Percentiles rank a stretch among this genome's conserved stretches.
Evolutionary conservation across 2,329 filamentous ascomycete genomes (phyloP).

Genomic region (Verticillium dahliae): DNA sequence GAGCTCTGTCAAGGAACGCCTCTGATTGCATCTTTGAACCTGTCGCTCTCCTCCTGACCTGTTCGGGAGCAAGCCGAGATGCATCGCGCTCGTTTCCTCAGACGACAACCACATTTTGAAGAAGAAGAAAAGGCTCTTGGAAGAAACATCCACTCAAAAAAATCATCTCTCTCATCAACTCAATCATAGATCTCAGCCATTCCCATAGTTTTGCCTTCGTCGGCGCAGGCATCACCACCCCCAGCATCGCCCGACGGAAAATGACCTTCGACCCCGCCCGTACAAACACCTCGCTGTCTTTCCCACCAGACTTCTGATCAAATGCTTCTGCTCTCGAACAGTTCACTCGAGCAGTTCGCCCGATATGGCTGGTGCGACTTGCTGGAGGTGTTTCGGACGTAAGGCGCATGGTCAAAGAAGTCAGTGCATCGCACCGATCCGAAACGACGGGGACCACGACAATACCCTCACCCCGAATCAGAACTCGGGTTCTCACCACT

Average conservation of each 20-base stretch:
- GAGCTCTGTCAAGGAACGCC: too few species aligned
- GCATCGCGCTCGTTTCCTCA: too few species aligned
- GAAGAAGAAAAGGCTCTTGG: too few species aligned
- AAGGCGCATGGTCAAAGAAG: neutral
- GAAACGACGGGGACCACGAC: neutral
- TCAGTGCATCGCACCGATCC: neutral
- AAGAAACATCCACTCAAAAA: too few species aligned
- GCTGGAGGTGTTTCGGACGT: neutral
- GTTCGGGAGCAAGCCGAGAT: too few species aligned
- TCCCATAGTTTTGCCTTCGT: too few species aligned
- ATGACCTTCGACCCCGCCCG: neutral
- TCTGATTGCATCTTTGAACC: too few species aligned
- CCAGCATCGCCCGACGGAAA: neutral
- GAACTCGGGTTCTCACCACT: neutral
- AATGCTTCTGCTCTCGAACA: neutral
- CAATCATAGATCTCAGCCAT: too few species aligned
- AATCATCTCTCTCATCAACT: too few species aligned
- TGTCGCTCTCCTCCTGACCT: too few species aligned
- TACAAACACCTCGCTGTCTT: neutral
- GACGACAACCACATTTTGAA: too few species aligned
- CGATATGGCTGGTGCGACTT: neutral
- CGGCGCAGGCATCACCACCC: neutral
- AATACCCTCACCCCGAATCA: neutral
- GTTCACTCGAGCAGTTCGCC: neutral
- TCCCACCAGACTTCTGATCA: neutral